Conservation (phyloP, 1,284 basidiomycete genomes). For the Dichomitus squalens region DNA sequence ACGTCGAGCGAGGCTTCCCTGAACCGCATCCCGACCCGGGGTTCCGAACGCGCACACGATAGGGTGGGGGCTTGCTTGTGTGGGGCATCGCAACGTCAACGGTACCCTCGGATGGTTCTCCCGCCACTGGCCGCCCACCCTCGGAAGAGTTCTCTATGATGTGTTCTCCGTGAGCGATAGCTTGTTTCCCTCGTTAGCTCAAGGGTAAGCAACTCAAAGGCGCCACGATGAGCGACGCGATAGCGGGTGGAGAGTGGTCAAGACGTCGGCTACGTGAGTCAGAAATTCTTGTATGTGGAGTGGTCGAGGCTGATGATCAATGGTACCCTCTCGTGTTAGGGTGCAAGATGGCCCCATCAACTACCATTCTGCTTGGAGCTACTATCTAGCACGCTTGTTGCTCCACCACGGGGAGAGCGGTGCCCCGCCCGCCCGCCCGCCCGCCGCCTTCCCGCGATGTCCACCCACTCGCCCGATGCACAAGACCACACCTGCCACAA, state of each 20-base stretch:
- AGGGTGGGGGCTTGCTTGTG: constrained; percentile 1
- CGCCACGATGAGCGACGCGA: too few relatives aligned
- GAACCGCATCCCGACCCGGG: constrained; percentile 11
- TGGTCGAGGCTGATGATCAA: not conserved
- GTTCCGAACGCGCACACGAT: constrained; percentile 15
- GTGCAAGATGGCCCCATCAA: not conserved
- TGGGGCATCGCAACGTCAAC: constrained; percentile 7
- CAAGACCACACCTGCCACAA: not conserved
- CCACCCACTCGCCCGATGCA: not conserved
- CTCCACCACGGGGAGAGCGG: not conserved
- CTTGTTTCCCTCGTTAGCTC: not conserved
- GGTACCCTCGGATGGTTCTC: constrained; percentile 14
- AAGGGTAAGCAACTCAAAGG: not conserved
- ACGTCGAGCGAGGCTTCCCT: constrained; percentile 16
- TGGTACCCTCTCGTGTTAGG: not conserved
- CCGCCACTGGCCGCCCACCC: constrained; percentile 2
- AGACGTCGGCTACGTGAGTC: not conserved
- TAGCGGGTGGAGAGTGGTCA: not conserved
- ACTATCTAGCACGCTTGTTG: not conserved
- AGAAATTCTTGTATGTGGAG: not conserved
- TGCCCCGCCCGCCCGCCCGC: not conserved
- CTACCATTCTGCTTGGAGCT: not conserved
- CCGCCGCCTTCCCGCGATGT: not conserved
- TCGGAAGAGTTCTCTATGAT: not conserved
- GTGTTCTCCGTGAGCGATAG: not conserved